phyloP scores from a whole-genome alignment of 306 rosid species.

The Sicyos baderoa region DNA sequence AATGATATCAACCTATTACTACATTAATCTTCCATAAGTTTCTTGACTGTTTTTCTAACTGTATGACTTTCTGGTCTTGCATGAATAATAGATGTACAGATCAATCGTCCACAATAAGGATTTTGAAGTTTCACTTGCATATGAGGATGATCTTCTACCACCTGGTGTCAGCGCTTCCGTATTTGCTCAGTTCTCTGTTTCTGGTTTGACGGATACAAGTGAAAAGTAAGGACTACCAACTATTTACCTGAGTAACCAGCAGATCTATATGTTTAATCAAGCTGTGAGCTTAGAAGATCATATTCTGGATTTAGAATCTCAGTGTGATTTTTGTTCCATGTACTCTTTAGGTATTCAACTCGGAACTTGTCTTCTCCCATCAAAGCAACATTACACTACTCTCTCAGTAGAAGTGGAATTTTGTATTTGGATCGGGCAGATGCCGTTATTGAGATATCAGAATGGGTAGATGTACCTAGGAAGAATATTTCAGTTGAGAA shows the following conservation, averaged over 20 bases:
- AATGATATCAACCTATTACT: neutral
- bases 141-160: constrained; percentile 70
- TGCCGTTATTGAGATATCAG: constrained; percentile 79
- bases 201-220: constrained; percentile 71
- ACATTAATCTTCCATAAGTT: neutral
- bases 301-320: constrained; percentile 10
- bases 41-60: neutral
- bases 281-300: neutral
- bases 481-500: constrained; percentile 66
- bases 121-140: constrained; percentile 81
- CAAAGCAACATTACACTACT: constrained; percentile 77
- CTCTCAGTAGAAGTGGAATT: constrained; percentile 90
- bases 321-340: constrained; percentile 14
- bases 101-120: constrained; percentile 68
- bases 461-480: constrained; percentile 90
- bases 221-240: constrained; percentile 59
- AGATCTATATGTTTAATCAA: constrained; percentile 11
- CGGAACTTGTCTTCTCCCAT: constrained; percentile 83
- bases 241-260: constrained; percentile 17
- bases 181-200: constrained; percentile 60
- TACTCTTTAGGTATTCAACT: constrained; percentile 60
- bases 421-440: constrained; percentile 89
- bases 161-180: constrained; percentile 62
- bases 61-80: constrained; percentile 13
- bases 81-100: constrained; percentile 62